Conservation (phyloP, 2,329 filamentous ascomycete species). For the Claviceps spartinae region DNA sequence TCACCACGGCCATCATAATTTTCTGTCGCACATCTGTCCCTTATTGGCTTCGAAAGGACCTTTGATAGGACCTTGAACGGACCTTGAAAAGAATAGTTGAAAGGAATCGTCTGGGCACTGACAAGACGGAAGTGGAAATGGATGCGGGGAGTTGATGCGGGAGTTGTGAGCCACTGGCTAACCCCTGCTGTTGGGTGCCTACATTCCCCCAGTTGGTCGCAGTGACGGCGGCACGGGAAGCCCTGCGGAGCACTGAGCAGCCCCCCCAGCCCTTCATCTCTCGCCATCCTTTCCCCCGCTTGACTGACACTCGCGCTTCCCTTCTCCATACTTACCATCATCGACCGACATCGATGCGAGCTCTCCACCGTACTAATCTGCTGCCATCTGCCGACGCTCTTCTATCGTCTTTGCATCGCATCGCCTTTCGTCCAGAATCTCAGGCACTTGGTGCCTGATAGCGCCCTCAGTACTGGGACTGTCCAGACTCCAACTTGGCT, state of each 20-base stretch:
- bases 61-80: too few species aligned
- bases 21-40: too few species aligned
- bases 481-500: slow-evolving; percentile 2
- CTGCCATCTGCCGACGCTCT: background rate
- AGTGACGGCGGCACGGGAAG: too few species aligned
- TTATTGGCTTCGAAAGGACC: too few species aligned
- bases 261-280: background rate
- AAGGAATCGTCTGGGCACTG: too few species aligned
- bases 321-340: background rate
- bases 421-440: background rate
- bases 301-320: background rate
- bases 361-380: background rate
- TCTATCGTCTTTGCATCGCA: background rate
- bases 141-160: too few species aligned
- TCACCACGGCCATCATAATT: too few species aligned
- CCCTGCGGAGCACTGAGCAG: background rate
- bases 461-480: background rate
- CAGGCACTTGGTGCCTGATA: background rate
- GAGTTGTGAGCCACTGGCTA: too few species aligned
- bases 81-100: too few species aligned
- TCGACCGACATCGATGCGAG: background rate
- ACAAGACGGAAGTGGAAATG: too few species aligned
- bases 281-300: background rate
- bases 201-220: too few species aligned
- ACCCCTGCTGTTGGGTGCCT: too few species aligned